phyloP scores from a whole-genome alignment of 495 filamentous ascomycete species.

The Penicillium pulvis region DNA sequence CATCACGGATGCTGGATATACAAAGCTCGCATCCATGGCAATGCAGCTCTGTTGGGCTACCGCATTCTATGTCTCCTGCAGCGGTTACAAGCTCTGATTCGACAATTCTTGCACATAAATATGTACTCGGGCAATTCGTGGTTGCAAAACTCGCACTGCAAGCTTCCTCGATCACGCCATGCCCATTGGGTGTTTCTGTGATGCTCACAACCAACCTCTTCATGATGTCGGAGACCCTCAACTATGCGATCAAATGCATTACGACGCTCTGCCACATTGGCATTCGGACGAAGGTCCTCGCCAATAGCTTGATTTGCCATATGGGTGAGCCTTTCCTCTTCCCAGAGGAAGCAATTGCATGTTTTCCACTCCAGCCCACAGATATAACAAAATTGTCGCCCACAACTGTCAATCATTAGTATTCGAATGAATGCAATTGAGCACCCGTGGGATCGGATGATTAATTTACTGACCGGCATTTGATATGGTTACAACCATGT shows the following conservation, averaged over 20 bases:
- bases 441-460: background rate
- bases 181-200: constrained; percentile 16
- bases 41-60: background rate
- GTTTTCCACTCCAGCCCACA: background rate
- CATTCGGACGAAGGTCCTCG: background rate
- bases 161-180: constrained; percentile 12
- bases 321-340: background rate
- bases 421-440: background rate
- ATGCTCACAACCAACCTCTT: constrained; percentile 19
- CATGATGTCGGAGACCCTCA: constrained; percentile 4
- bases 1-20: too few species aligned
- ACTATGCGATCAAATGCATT: constrained; percentile 10
- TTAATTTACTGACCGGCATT: constrained; percentile 17
- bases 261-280: background rate
- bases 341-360: background rate
- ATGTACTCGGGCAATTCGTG: background rate
- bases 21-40: background rate
- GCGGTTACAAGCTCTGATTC: background rate
- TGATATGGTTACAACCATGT: constrained; percentile 26
- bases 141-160: constrained; percentile 14
- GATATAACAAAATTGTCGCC: background rate
- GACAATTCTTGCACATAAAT: background rate
- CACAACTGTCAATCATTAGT: background rate
- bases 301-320: background rate
- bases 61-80: background rate